These are phyloP conservation scores for Grammothele lineata DNA, from an alignment of 768 basidiomycete species.

Conservation along the genomic window DNA sequence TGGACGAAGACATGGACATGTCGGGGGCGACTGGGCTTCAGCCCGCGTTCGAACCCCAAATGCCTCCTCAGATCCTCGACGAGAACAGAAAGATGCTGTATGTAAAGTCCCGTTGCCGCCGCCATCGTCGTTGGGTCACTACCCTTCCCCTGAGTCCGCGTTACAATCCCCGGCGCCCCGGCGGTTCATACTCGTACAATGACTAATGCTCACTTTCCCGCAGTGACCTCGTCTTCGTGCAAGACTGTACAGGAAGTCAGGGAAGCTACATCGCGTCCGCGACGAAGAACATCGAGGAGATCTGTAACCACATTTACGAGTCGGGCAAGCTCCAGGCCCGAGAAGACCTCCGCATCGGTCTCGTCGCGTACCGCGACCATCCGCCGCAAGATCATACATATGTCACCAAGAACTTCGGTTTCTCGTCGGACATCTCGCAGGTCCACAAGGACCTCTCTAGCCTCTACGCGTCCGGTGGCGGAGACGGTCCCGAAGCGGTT, in stretches of 20 bases:
- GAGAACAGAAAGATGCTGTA: conserved; percentile 71
- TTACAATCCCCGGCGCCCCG: too few relatives aligned
- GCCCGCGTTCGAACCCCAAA: conserved; percentile 27
- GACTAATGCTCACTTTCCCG: background rate
- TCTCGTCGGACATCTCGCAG: conserved; percentile 85
- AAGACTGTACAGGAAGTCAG: conserved; percentile 93
- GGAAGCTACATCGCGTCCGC: conserved; percentile 90
- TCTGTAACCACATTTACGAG: conserved; percentile 91
- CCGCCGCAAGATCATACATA: conserved; percentile 97
- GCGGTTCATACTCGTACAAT: too few relatives aligned
- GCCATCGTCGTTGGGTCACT: too few relatives aligned
- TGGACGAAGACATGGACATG: conserved; percentile 83
- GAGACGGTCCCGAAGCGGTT: conserved; percentile 95
- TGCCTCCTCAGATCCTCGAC: conserved; percentile 32
- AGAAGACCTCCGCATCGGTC: conserved; percentile 88
- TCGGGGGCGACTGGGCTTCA: conserved; percentile 28
- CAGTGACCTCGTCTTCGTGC: conserved; percentile 92
- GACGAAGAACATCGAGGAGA: conserved; percentile 94
- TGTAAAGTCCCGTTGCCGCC: too few relatives aligned
- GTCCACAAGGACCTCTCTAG: conserved; percentile 81
- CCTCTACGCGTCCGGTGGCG: conserved; percentile 86
- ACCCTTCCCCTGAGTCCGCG: too few relatives aligned
- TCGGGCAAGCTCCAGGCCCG: conserved; percentile 84
- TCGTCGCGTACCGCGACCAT: conserved; percentile 94
- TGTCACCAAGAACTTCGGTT: conserved; percentile 89